Evolutionary conservation across 108 stramenopile genomes (phyloP).

Genomic region (Pseudonitzschia multiseries): DNA sequence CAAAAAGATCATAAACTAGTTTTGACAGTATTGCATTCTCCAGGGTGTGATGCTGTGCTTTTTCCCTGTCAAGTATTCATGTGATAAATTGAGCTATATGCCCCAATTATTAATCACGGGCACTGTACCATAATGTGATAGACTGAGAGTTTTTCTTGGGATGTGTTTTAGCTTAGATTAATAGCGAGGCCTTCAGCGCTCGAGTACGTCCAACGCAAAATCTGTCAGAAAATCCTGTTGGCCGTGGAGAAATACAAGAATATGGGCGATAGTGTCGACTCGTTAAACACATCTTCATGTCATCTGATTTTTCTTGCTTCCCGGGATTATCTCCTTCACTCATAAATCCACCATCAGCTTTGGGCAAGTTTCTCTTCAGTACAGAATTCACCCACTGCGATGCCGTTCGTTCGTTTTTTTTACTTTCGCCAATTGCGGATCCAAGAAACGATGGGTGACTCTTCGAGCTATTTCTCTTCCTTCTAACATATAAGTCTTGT

Average conservation of each 20-base stretch:
- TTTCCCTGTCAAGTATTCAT: too few species aligned
- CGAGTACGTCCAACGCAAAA: conserved; percentile 2
- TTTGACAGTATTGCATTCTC: too few species aligned
- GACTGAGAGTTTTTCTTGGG: too few species aligned
- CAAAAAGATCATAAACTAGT: too few species aligned
- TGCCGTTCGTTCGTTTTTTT: conserved; percentile 16
- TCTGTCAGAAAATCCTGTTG: not conserved
- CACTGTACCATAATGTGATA: too few species aligned
- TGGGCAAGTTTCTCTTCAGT: conserved; percentile 30
- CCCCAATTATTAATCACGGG: too few species aligned
- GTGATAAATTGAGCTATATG: too few species aligned
- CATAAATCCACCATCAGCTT: not conserved
- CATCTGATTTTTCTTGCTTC: conserved; percentile 10
- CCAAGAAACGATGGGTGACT: conserved; percentile 2
- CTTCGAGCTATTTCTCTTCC: conserved; percentile 10
- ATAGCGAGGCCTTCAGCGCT: not conserved
- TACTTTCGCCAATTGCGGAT: conserved; percentile 4
- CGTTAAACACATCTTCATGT: conserved; percentile 18
- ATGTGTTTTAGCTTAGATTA: not conserved
- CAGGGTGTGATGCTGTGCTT: too few species aligned
- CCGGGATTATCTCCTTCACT: not conserved
- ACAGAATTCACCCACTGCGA: conserved; percentile 37
- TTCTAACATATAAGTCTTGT: conserved; percentile 71
- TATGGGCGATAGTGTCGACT: not conserved
- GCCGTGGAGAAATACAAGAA: not conserved